Conservation (phyloP, 2,329 filamentous ascomycete species). For the Xylariaceae sp. region DNA sequence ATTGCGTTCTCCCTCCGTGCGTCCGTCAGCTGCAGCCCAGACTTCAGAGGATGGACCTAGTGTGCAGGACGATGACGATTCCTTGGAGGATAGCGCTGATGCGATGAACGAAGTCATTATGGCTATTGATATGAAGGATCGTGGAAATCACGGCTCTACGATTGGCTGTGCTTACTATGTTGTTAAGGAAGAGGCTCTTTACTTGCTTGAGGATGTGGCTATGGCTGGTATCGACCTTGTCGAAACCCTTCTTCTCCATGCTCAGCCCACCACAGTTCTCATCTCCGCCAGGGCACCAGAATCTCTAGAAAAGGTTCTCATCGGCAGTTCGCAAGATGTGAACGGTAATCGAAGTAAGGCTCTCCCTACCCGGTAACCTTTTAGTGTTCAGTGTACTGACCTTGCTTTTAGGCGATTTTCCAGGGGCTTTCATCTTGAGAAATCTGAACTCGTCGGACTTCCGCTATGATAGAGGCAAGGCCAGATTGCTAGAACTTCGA, state of each 20-base stretch:
- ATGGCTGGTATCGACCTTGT: constrained; percentile 63
- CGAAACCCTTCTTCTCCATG: constrained; percentile 54
- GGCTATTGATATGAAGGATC: constrained; percentile 70
- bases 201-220: constrained; percentile 70
- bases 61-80: constrained; percentile 15
- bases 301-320: constrained; percentile 35
- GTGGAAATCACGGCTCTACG: constrained; percentile 41
- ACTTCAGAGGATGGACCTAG: constrained; percentile 15
- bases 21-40: constrained; percentile 11
- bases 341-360: constrained; percentile 28
- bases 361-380: background rate
- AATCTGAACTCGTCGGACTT: constrained; percentile 69
- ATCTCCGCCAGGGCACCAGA: constrained; percentile 45
- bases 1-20: constrained; percentile 22
- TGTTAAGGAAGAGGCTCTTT: constrained; percentile 62
- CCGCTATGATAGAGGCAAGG: constrained; percentile 58
- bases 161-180: constrained; percentile 84
- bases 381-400: constrained; percentile 14
- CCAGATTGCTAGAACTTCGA: constrained; percentile 57
- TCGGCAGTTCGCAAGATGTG: constrained; percentile 31
- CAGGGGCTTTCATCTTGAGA: constrained; percentile 52
- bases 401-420: constrained; percentile 31
- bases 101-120: constrained; percentile 66
- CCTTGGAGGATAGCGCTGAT: constrained; percentile 28
- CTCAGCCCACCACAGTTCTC: constrained; percentile 52